These are phyloP conservation scores for Parathielavia hyrcaniae DNA, from an alignment of 495 filamentous ascomycete genomes.

Conservation along the genomic window DNA sequence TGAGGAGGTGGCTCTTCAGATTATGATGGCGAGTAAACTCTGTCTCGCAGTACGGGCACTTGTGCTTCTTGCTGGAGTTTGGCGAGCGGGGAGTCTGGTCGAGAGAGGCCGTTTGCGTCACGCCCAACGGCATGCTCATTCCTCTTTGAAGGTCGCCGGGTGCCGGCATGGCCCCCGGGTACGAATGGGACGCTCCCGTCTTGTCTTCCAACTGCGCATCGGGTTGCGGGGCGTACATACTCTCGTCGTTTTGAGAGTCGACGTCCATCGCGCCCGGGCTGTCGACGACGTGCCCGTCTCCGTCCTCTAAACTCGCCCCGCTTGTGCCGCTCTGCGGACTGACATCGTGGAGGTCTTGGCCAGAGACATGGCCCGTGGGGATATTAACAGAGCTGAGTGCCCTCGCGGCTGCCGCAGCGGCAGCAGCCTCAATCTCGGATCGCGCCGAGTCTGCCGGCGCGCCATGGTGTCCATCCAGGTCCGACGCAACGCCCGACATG, in stretches of 20 bases:
- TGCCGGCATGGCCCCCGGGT: slow-evolving; percentile 41
- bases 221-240: slow-evolving; percentile 36
- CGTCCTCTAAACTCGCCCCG: slow-evolving; percentile 34
- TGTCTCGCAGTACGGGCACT: slow-evolving; percentile 90
- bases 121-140: slow-evolving; percentile 62
- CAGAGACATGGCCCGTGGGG: slow-evolving; percentile 27
- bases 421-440: slow-evolving; percentile 35
- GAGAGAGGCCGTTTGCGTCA: slow-evolving; percentile 51
- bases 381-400: slow-evolving; percentile 33
- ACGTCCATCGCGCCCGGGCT: slow-evolving; percentile 43
- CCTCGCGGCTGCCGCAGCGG: slow-evolving; percentile 25
- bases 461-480: slow-evolving; percentile 49
- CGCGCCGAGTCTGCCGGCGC: slow-evolving; percentile 33
- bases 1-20: slow-evolving; percentile 96
- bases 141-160: slow-evolving; percentile 52
- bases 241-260: slow-evolving; percentile 33
- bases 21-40: slow-evolving; percentile 98
- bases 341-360: slow-evolving; percentile 34
- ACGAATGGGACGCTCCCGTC: slow-evolving; percentile 37
- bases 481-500: slow-evolving; percentile 46
- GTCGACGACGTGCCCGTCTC: slow-evolving; percentile 34
- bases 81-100: slow-evolving; percentile 42
- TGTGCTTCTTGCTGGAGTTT: slow-evolving; percentile 82
- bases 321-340: slow-evolving; percentile 39
- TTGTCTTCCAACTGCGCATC: slow-evolving; percentile 48